phyloP scores from a whole-genome alignment of 257 asterid genomes.

The Solanum paucissectum region DNA sequence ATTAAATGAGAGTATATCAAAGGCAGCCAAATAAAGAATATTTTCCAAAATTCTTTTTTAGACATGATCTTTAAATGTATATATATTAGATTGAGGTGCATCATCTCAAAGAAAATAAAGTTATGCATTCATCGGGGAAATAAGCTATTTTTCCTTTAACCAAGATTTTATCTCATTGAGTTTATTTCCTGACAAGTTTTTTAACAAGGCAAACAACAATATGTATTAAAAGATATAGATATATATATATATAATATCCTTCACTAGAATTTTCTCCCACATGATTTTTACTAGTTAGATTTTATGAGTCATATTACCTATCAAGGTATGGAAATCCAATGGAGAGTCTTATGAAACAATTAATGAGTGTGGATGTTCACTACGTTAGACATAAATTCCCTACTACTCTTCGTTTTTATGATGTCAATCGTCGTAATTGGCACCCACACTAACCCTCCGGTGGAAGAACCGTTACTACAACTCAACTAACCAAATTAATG shows the following conservation, averaged over 20 bases:
- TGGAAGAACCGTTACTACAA: too few relatives aligned
- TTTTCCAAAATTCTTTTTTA: neutral
- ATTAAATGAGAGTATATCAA: neutral
- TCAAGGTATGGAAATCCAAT: neutral
- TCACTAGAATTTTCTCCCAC: neutral
- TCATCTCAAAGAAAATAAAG: neutral
- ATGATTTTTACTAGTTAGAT: too few relatives aligned
- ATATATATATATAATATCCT: too few relatives aligned
- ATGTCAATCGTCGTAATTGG: too few relatives aligned
- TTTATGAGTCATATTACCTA: too few relatives aligned
- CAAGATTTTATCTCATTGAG: neutral
- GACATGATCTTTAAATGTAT: neutral
- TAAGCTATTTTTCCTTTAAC: too few relatives aligned
- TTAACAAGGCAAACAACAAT: neutral
- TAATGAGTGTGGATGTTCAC: neutral
- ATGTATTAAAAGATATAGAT: too few relatives aligned
- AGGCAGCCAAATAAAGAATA: neutral
- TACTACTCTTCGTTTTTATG: too few relatives aligned
- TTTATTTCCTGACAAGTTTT: too few relatives aligned
- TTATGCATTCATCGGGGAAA: neutral
- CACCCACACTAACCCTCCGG: too few relatives aligned
- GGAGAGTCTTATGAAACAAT: neutral
- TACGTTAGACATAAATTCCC: neutral
- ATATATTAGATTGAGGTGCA: neutral
- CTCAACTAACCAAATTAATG: too few relatives aligned